Conservation (phyloP, 257 asterid species). For the Buddleja alternifolia region DNA sequence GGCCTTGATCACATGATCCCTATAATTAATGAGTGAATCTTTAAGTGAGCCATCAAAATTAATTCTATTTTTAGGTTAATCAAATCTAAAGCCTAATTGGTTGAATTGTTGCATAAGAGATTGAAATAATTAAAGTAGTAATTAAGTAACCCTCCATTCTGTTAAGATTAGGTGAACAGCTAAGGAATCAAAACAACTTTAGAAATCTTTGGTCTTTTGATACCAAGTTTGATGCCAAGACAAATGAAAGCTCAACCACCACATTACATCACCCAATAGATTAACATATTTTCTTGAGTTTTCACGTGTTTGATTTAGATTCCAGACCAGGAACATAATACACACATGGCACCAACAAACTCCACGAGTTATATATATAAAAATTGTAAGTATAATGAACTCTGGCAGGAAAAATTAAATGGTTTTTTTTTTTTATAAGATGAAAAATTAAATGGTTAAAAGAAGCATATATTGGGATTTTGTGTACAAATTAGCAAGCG, state of each 20-base stretch:
- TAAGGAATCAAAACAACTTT: constrained; percentile 11
- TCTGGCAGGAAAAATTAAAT: neutral
- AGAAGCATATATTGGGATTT: too few species aligned
- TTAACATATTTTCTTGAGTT: neutral
- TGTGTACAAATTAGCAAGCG: too few species aligned
- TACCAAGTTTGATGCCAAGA: constrained; percentile 6
- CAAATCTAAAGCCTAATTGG: too few species aligned
- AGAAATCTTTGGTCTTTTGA: constrained; percentile 8
- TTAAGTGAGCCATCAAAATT: too few species aligned
- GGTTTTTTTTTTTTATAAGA: too few species aligned
- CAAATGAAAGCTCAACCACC: constrained; percentile 40
- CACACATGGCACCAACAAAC: constrained; percentile 21
- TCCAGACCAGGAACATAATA: constrained; percentile 20
- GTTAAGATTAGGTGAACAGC: constrained; percentile 43
- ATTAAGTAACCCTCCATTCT: neutral
- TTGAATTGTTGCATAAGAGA: constrained; percentile 9
- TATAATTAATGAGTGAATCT: too few species aligned
- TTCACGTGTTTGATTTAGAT: constrained; percentile 28
- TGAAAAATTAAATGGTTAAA: too few species aligned
- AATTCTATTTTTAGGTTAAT: too few species aligned
- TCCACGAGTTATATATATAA: too few species aligned
- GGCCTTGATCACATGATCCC: too few species aligned
- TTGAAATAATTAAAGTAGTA: neutral
- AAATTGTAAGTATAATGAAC: neutral
- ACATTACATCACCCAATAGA: constrained; percentile 25